These are phyloP conservation scores for Cucurbitaria berberidis DNA, from an alignment of 2,329 filamentous ascomycete genomes.

Conservation along the genomic window DNA sequence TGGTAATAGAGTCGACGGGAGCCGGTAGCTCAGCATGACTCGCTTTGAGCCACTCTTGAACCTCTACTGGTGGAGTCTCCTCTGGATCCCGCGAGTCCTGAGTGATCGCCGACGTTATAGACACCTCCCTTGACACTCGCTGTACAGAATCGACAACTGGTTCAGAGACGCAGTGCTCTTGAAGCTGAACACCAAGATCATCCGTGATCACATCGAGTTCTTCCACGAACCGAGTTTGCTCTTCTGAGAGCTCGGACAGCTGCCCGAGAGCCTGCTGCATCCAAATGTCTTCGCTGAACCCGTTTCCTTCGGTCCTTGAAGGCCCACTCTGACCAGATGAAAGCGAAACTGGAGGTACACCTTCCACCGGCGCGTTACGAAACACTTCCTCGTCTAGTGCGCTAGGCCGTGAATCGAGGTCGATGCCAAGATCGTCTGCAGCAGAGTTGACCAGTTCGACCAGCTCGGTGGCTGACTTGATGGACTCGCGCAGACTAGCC, in stretches of 20 bases:
- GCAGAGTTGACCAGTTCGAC: conserved; percentile 46
- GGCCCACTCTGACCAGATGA: not conserved
- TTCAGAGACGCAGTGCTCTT: conserved; percentile 10
- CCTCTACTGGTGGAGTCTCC: conserved; percentile 15
- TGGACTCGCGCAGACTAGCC: conserved; percentile 21
- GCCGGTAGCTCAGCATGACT: conserved; percentile 23
- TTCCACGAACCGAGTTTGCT: conserved; percentile 28
- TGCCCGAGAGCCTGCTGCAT: conserved; percentile 26
- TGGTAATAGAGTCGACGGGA: conserved; percentile 23
- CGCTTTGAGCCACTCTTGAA: conserved; percentile 26
- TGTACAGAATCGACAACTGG: conserved; percentile 11
- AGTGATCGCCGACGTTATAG: conserved; percentile 15
- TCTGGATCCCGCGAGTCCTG: conserved; percentile 15
- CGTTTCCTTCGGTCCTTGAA: conserved; percentile 2
- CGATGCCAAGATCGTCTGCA: conserved; percentile 45
- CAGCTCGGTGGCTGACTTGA: conserved; percentile 44
- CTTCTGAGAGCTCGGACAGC: conserved; percentile 28
- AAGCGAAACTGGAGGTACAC: conserved; percentile 7
- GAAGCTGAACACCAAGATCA: conserved; percentile 32
- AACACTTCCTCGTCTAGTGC: conserved; percentile 35
- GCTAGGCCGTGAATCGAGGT: conserved; percentile 33
- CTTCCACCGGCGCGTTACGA: conserved; percentile 28
- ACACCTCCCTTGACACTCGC: conserved; percentile 15
- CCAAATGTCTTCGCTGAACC: conserved; percentile 23
- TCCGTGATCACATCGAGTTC: conserved; percentile 40